phyloP scores from a whole-genome alignment of 176 grass and related monocot species.

The Neostapfia colusana region DNA sequence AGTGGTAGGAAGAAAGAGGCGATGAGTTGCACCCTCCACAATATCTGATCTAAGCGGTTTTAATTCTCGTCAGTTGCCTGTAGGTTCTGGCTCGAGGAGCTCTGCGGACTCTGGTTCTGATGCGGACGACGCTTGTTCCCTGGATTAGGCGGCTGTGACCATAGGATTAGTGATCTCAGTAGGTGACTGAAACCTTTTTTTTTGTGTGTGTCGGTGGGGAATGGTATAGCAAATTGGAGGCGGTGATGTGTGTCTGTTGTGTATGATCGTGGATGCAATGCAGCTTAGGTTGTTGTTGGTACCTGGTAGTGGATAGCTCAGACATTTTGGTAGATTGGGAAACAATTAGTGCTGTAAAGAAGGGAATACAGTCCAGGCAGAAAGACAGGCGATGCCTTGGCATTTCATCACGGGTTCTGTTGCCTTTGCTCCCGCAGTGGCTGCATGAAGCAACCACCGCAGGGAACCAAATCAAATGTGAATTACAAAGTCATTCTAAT shows the following conservation, averaged over 20 bases:
- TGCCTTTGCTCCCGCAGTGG: no score
- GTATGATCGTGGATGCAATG: background rate
- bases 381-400: conserved; percentile 29
- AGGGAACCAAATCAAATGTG: no score
- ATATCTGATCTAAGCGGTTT: background rate
- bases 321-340: conserved; percentile 32
- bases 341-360: conserved; percentile 40
- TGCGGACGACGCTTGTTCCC: conserved; percentile 41
- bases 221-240: conserved; percentile 44
- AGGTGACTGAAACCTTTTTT: conserved; percentile 27
- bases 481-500: no score
- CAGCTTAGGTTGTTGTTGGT: conserved; percentile 36
- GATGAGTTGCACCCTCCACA: no score
- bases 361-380: conserved; percentile 24
- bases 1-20: conserved; percentile 44
- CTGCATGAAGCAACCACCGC: no score
- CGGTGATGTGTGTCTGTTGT: background rate
- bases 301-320: conserved; percentile 27
- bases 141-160: conserved; percentile 40
- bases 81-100: conserved; percentile 71
- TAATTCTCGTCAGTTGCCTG: conserved; percentile 14
- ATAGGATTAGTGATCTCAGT: conserved; percentile 35
- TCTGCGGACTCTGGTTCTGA: conserved; percentile 54
- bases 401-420: no score
- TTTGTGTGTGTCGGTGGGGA: conserved; percentile 11